Base-by-base conservation (phyloP, 306 rosid species). In the Lathyrus sativus region DNA sequence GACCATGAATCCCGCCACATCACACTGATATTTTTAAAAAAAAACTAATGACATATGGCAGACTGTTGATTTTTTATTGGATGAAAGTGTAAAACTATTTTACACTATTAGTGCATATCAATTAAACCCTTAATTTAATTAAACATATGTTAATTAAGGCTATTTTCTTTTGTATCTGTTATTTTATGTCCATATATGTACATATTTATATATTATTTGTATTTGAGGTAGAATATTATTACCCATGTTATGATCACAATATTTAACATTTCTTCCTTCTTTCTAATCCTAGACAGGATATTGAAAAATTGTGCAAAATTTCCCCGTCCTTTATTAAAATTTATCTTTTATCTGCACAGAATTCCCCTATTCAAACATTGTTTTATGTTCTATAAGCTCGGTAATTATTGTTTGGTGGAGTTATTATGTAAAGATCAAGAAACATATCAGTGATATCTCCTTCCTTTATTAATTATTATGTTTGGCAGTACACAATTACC, bases 181-280 rank as follows among this genome's bases (percentile, higher is more conserved):
- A 33, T n/a, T 58, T 58, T 62, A 38, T 38, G 33, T 38, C 29
- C 31, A 9, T 38, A 17, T 61, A 38, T 37, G 55, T 17, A 10
- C 44, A 37, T 37, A 18, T 60, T 7, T 24, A 15, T 5, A 18
- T 24, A 1, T 35, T 1, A 7, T 35, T 35, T 35, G 39, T 35
- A 35, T 35, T 35, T 35, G 39, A 7, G 39, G 39, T 7, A 7
- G 9, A 22, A 6, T 10, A 42, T 37, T n/a, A 59, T 37, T 18
- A 33, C 14, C 24, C 65, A 33, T 4, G n/a, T 59, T 59, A 59
- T n/a, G 65, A 59, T 35, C 26, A 58, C 44, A 33, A 22, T 7
- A 14, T 9, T 59, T 45, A 41, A 41, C 45, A 35, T 35, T 7
- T 35, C 39, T 35, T 35, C 39, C 39, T 7, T 35, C 39, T 35